Conservation (phyloP, 441 rosid genomes). For the Macaranga tanarius region DNA sequence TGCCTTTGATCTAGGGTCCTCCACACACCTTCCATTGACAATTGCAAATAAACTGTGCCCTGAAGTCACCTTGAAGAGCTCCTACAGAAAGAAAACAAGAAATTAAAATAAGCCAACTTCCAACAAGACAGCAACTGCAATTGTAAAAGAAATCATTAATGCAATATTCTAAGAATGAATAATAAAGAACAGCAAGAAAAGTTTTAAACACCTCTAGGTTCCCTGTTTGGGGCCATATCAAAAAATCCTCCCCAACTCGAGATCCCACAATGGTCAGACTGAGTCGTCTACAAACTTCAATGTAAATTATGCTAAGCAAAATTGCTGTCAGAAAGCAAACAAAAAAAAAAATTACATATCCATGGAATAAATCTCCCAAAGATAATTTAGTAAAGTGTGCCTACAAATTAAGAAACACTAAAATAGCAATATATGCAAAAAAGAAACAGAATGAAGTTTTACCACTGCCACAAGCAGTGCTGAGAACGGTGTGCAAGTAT, state of each 20-base stretch:
- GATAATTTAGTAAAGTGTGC: not conserved
- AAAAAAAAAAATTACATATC: constrained; percentile 14
- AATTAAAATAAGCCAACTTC: constrained; percentile 8
- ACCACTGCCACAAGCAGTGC: constrained; percentile 76
- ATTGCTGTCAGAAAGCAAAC: constrained; percentile 56
- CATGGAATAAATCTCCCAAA: not conserved
- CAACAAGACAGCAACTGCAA: constrained; percentile 4
- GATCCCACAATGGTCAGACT: constrained; percentile 82
- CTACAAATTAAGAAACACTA: not conserved
- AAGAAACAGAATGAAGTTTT: constrained; percentile 29
- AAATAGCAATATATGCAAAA: constrained; percentile 9
- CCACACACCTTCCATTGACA: constrained; percentile 84
- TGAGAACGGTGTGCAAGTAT: constrained; percentile 74
- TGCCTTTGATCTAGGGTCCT: constrained; percentile 88
- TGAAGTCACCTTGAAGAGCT: constrained; percentile 71
- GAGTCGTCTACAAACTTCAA: constrained; percentile 80
- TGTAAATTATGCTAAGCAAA: constrained; percentile 87
- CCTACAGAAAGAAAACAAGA: constrained; percentile 37
- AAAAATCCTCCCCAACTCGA: constrained; percentile 90
- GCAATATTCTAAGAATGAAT: not conserved
- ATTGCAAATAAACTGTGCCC: constrained; percentile 82
- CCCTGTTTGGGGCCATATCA: constrained; percentile 85
- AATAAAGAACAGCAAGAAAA: constrained; percentile 10
- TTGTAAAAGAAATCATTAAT: constrained; percentile 7
- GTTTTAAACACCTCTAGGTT: constrained; percentile 61